Evolutionary conservation across 2,329 filamentous ascomycete species (phyloP), one percentile per base, ranked within the genome.

Genomic region (Bipolaris gigantea): DNA sequence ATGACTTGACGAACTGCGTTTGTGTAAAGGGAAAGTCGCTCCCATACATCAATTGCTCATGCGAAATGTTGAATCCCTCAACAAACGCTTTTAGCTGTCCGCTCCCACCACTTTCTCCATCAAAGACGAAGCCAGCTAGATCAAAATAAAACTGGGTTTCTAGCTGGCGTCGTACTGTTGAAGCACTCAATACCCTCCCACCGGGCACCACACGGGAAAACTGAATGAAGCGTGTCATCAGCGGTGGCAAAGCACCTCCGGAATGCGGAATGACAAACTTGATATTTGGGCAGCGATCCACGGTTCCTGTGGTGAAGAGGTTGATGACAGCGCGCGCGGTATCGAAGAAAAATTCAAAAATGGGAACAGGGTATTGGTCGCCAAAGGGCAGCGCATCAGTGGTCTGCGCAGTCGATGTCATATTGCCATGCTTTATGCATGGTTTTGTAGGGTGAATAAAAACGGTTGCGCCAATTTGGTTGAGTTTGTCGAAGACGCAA

Each of bases 371-470:
- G 46, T 76, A 76, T 8, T 69, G 64, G 0, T 60, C 52, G 1
- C 66, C 67, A 2, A 79, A 67, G 0, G 76, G 77, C 4, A 73
- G 62, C 1, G 77, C 76, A 15, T 67, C 63, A 0, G 62, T 59
- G 1, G 66, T 49, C 3, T 59, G 39, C 2, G 46, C 39, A 9
- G 33, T 27, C 2, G 48, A 36, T 35, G 27, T 52, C 3, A 7
- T 39, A 16, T 25, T 32, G 4, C 39, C 33, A 11, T 48, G 25
- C 11, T 65, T 67, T 2, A 75, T 76, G 52, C 75, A 79, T 0
- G 78, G 79, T n/a, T 73, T 80, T 0, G 81, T 83, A 0, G 81
- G 82, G 50, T 85, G 83, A 41, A 84, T 78, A 63, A 85, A 84
- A 0, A 83, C 72, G 1, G 75, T 77, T 0, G 79, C 79, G 4